Percentiles rank a stretch among this genome's conserved stretches.
These are phyloP conservation scores for Serendipita vermifera DNA, from an alignment of 768 basidiomycete species.

Conservation along the genomic window DNA sequence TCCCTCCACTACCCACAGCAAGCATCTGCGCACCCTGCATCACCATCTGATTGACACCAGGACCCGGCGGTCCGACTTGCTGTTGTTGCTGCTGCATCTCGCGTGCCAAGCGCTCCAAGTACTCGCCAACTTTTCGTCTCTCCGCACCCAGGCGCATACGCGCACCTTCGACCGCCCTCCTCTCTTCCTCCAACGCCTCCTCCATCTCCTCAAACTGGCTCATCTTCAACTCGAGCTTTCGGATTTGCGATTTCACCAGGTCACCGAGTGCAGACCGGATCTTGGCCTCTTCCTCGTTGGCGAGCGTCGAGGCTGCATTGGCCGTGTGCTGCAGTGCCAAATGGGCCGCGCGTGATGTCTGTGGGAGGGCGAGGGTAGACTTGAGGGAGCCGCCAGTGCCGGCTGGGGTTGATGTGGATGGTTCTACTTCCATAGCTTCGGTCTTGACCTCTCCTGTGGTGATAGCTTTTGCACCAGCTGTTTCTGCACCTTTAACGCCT, in stretches of 20 bases:
- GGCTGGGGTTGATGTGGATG: slow-evolving; percentile 24
- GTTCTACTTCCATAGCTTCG: slow-evolving; percentile 27
- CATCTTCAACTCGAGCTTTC: slow-evolving; percentile 90
- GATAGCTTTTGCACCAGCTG: slow-evolving; percentile 79
- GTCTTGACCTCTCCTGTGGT: slow-evolving; percentile 23
- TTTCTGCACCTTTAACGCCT: slow-evolving; percentile 81
- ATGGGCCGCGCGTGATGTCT: slow-evolving; percentile 67
- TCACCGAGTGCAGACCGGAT: slow-evolving; percentile 67
- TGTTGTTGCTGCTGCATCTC: background rate
- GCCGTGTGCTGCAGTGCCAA: slow-evolving; percentile 84
- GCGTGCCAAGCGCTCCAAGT: background rate
- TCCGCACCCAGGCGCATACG: slow-evolving; percentile 71
- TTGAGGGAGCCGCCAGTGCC: slow-evolving; percentile 16
- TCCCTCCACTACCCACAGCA: background rate
- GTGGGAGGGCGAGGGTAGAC: slow-evolving; percentile 48
- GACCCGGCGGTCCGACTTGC: too few relatives aligned
- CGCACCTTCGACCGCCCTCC: slow-evolving; percentile 69
- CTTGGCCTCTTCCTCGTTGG: slow-evolving; percentile 67
- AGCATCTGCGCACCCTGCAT: background rate
- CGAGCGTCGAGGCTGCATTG: slow-evolving; percentile 67
- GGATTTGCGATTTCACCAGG: slow-evolving; percentile 62
- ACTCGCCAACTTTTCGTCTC: slow-evolving; percentile 21
- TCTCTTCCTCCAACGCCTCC: slow-evolving; percentile 80
- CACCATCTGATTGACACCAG: background rate
- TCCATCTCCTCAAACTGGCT: slow-evolving; percentile 90